Evolutionary conservation across 1,139 yeast genomes (phyloP).

Genomic region (Pichiaceae sp.): DNA sequence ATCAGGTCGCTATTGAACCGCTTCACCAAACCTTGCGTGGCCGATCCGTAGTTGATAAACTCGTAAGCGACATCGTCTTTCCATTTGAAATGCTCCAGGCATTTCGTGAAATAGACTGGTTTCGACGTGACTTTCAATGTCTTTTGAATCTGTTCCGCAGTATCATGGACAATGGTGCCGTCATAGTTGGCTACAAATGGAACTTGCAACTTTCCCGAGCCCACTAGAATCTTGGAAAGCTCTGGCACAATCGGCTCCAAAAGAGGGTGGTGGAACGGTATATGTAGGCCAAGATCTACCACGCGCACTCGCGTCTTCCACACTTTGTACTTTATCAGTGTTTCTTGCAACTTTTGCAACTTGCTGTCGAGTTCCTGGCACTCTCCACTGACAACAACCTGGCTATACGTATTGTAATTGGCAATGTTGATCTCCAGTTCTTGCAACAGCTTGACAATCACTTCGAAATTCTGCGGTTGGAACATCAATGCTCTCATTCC

Average conservation of each 20-base stretch:
- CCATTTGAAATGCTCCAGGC: constrained; percentile 17
- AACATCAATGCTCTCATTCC: constrained; percentile 24
- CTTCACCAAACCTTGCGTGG: constrained; percentile 20
- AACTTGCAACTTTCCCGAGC: constrained; percentile 7
- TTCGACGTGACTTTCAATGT: constrained; percentile 21
- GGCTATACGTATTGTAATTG: constrained; percentile 26
- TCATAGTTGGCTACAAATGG: constrained; percentile 22
- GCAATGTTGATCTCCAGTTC: constrained; percentile 18
- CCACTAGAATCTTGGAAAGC: constrained; percentile 9
- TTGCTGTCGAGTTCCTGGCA: constrained; percentile 7
- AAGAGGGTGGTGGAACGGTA: constrained; percentile 25
- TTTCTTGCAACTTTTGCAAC: constrained; percentile 8
- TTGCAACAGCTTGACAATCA: constrained; percentile 9
- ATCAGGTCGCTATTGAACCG: constrained; percentile 15
- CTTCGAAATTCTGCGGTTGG: constrained; percentile 17
- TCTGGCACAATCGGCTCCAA: constrained; percentile 18
- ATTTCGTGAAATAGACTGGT: constrained; percentile 23
- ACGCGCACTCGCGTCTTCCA: constrained; percentile 18
- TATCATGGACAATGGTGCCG: constrained; percentile 13
- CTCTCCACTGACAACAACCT: constrained; percentile 25
- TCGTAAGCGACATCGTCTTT: constrained; percentile 6
- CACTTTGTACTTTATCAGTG: constrained; percentile 9
- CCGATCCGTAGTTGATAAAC: constrained; percentile 22
- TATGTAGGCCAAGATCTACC: constrained; percentile 18
- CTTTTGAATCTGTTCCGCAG: constrained; percentile 17